Conservation (phyloP, 2,329 filamentous ascomycete genomes). For the Pseudogymnoascus sp. region DNA sequence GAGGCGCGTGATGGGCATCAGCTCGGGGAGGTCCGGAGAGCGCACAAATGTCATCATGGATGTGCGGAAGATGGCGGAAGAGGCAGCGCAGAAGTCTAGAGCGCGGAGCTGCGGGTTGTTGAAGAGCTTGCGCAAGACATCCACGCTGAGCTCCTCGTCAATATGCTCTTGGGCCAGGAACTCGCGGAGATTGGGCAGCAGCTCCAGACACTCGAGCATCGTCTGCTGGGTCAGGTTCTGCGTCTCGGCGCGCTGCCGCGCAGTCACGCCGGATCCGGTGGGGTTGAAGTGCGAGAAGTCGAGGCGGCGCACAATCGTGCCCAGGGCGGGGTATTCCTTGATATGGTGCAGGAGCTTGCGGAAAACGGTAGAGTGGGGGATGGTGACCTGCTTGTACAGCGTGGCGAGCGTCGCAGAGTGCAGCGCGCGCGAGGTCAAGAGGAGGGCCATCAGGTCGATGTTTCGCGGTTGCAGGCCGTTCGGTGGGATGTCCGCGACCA, state of each 20-base stretch:
- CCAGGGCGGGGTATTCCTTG: slow-evolving; percentile 55
- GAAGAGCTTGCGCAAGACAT: slow-evolving; percentile 63
- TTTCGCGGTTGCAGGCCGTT: slow-evolving; percentile 70
- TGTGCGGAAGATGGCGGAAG: slow-evolving; percentile 56
- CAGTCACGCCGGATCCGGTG: slow-evolving; percentile 64
- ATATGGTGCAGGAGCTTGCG: slow-evolving; percentile 70
- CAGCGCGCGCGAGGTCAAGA: slow-evolving; percentile 66
- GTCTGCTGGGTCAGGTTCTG: slow-evolving; percentile 69
- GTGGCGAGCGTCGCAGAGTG: slow-evolving; percentile 65
- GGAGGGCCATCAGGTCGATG: slow-evolving; percentile 65
- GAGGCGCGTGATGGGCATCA: slow-evolving; percentile 54
- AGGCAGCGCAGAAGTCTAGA: slow-evolving; percentile 70
- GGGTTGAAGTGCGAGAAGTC: slow-evolving; percentile 85
- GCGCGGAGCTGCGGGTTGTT: slow-evolving; percentile 55
- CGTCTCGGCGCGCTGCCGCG: slow-evolving; percentile 64
- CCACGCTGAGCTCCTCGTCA: slow-evolving; percentile 62
- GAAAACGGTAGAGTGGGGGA: slow-evolving; percentile 76
- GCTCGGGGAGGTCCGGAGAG: slow-evolving; percentile 34
- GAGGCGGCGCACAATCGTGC: slow-evolving; percentile 66
- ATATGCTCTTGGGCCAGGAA: slow-evolving; percentile 75
- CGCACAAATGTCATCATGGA: slow-evolving; percentile 49
- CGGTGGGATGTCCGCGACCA: slow-evolving; percentile 65
- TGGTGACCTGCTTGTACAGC: slow-evolving; percentile 70
- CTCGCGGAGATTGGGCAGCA: slow-evolving; percentile 67
- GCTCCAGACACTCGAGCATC: slow-evolving; percentile 58